Evolutionary conservation across 2,329 filamentous ascomycete species (phyloP), one percentile per base, ranked within the genome.

Genomic region (Chaetomium olivaceum): DNA sequence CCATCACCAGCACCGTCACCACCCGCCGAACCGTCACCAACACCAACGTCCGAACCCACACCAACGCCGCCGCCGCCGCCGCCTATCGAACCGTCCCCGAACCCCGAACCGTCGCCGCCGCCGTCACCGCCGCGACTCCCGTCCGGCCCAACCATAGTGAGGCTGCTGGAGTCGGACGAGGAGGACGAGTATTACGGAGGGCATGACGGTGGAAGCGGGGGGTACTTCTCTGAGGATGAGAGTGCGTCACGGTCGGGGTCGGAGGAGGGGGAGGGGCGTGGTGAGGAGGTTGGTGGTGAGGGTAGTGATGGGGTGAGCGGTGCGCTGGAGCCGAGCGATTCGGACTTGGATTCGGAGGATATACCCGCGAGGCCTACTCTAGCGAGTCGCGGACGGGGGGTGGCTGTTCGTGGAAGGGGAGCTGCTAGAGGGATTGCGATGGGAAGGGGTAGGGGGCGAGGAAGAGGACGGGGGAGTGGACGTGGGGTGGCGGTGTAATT

Each of bases 111-210:
- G 1, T 57, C 59, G 4, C 64, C 64, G 1, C 43, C 62, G 2
- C 64, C 68, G 19, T 61, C 61, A 1, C 63, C 67, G 19, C 65
- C 66, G n/a, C 68, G 64, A 8, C 58, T 61, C 23, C 68, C 69
- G 11, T 46, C 71, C 19, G 74, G 73, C 12, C 74, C 74, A 11
- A 78, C 77, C 0, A 68, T 78, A 11, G 76, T 79, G 25, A 70
- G 77, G 25, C 71, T 79, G 31, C 67, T 71, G 11, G 71, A 72
- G 3, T 72, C 72, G 11, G 74, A 73, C 12, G 70, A 72, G 2
- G 72, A 73, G 25, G 69, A 71, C 14, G 67, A 61, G 1, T 33
- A 61, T 25, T 25, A 52, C 33, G 21, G 27, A n/a, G n/a, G n/a
- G n/a, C n/a, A n/a, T 29, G 6, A 21, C 6, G 31, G 23, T 5